phyloP scores from a whole-genome alignment of 1,139 yeast genomes.

The Candida sp. region DNA sequence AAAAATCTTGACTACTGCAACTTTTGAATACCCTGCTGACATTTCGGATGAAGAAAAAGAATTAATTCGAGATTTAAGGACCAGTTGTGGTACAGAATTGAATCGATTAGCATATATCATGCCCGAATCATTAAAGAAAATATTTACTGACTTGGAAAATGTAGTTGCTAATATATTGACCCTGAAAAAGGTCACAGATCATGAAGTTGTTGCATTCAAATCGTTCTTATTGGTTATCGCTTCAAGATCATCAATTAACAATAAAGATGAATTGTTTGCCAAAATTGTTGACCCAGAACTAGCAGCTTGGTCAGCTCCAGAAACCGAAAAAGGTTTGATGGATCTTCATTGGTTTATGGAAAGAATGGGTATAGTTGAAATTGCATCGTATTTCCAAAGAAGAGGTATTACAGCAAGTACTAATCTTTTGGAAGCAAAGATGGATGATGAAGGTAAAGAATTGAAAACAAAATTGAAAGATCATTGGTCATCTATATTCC shows the following conservation, averaged over 20 bases:
- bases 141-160: constrained; percentile 75
- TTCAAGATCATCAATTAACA: constrained; percentile 71
- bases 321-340: constrained; percentile 82
- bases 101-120: constrained; percentile 90
- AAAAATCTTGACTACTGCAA: constrained; percentile 83
- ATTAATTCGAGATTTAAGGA: constrained; percentile 79
- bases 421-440: constrained; percentile 68
- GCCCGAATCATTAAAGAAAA: constrained; percentile 85
- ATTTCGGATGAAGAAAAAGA: constrained; percentile 74
- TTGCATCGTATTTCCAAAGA: constrained; percentile 84
- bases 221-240: constrained; percentile 90
- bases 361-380: constrained; percentile 88
- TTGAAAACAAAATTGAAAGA: constrained; percentile 77
- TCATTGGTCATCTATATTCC: constrained; percentile 93
- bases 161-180: constrained; percentile 74
- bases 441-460: constrained; percentile 87
- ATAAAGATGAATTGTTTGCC: constrained; percentile 73
- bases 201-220: constrained; percentile 91
- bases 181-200: constrained; percentile 73
- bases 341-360: constrained; percentile 99
- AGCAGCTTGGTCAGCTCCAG: constrained; percentile 89
- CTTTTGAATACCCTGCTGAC: constrained; percentile 73
- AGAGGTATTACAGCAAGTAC: constrained; percentile 79
- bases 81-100: constrained; percentile 92
- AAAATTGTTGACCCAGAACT: constrained; percentile 91